Conservation (phyloP, 2,329 filamentous ascomycete species). For the Cladophialophora immunda region DNA sequence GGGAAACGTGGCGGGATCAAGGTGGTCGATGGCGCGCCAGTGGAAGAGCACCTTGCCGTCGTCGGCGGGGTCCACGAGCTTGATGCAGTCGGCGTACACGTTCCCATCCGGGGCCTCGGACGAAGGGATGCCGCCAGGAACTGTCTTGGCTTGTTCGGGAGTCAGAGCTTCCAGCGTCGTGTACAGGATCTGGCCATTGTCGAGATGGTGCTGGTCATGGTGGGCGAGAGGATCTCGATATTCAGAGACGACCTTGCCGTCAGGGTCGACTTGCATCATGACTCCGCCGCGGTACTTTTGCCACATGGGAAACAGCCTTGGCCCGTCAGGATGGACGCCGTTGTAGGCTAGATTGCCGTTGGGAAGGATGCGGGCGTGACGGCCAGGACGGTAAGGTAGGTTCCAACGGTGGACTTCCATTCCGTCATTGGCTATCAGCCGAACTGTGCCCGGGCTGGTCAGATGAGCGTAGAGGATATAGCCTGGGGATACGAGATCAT, state of each 20-base stretch:
- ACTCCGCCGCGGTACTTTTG: slow-evolving; percentile 58
- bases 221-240: slow-evolving; percentile 54
- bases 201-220: slow-evolving; percentile 58
- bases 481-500: slow-evolving; percentile 49
- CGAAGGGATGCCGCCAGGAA: slow-evolving; percentile 53
- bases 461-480: slow-evolving; percentile 55
- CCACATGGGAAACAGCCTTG: slow-evolving; percentile 53
- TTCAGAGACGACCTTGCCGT: slow-evolving; percentile 51
- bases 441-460: slow-evolving; percentile 48
- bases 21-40: slow-evolving; percentile 55
- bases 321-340: slow-evolving; percentile 51
- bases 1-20: slow-evolving; percentile 50
- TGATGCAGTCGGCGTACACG: slow-evolving; percentile 55
- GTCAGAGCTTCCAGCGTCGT: slow-evolving; percentile 54
- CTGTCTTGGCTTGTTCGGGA: slow-evolving; percentile 46
- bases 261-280: slow-evolving; percentile 53
- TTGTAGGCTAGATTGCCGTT: slow-evolving; percentile 58
- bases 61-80: slow-evolving; percentile 48
- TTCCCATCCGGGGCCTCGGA: slow-evolving; percentile 49
- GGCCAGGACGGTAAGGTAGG: slow-evolving; percentile 52
- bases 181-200: slow-evolving; percentile 54
- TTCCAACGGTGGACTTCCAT: slow-evolving; percentile 56
- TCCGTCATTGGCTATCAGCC: slow-evolving; percentile 53
- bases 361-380: slow-evolving; percentile 55
- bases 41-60: slow-evolving; percentile 53